Evolutionary conservation across 139 green algal species (phyloP).

Genomic region (Chlamydomonas asymmetrica): DNA sequence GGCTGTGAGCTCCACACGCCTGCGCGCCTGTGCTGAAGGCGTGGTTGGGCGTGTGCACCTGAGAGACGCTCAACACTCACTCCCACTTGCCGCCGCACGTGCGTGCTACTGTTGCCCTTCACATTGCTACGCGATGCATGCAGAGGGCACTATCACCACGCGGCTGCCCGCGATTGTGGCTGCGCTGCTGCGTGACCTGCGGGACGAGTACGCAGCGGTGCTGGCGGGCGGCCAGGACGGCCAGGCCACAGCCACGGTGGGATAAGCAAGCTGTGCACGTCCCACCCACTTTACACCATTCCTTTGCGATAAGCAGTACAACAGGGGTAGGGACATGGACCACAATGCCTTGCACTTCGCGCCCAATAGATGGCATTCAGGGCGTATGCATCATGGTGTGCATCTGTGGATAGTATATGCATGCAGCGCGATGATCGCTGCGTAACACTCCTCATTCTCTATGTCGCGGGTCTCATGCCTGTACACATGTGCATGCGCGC

Average conservation of each 20-base stretch:
- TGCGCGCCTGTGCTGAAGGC: too few relatives aligned
- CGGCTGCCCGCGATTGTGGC: slow-evolving; percentile 80
- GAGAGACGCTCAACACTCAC: too few relatives aligned
- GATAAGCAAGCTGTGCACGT: background rate
- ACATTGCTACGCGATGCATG: too few relatives aligned
- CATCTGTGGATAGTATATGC: background rate
- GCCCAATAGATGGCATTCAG: background rate
- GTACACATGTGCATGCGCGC: background rate
- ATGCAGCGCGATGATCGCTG: too few relatives aligned
- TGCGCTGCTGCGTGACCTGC: slow-evolving; percentile 35
- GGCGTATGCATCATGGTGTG: background rate
- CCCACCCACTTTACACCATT: background rate
- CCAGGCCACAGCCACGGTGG: background rate
- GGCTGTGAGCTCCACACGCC: too few relatives aligned
- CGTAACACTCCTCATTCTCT: too few relatives aligned
- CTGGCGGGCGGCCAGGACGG: background rate
- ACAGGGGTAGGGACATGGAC: background rate
- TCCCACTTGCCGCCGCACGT: too few relatives aligned
- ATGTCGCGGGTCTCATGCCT: too few relatives aligned
- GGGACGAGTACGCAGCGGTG: background rate
- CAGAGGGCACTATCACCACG: slow-evolving; percentile 75
- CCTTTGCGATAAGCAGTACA: background rate
- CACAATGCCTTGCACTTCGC: background rate
- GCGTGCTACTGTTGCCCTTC: too few relatives aligned
- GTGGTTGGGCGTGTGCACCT: too few relatives aligned